Conservation (phyloP, 176 grass and related monocot species). For the Thalia dealbata region DNA sequence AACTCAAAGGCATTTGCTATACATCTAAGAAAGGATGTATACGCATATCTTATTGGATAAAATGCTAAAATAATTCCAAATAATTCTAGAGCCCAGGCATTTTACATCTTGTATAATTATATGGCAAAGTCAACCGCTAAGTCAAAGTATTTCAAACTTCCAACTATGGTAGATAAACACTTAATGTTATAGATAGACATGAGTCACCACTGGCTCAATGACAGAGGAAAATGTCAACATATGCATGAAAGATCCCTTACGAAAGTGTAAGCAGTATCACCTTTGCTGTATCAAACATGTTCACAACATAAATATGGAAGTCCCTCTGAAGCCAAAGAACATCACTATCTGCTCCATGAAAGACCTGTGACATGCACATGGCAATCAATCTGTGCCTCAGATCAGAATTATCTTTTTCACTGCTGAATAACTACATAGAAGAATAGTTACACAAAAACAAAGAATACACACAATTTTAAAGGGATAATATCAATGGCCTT, state of each 20-base stretch:
- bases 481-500: neutral
- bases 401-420: neutral
- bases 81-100: neutral
- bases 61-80: neutral
- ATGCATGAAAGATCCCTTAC: neutral
- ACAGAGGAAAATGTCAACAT: too few species aligned
- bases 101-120: neutral
- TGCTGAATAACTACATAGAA: neutral
- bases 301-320: slow-evolving; percentile 94
- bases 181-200: too few species aligned
- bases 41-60: too few species aligned
- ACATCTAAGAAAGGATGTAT: too few species aligned
- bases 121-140: too few species aligned
- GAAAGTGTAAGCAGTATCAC: slow-evolving; percentile 21
- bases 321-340: slow-evolving; percentile 96
- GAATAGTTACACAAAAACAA: neutral
- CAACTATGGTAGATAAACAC: too few species aligned
- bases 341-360: slow-evolving; percentile 95
- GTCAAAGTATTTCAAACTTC: too few species aligned
- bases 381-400: neutral
- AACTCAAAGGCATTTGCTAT: too few species aligned
- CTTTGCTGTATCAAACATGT: slow-evolving; percentile 99
- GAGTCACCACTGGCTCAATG: too few species aligned
- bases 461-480: neutral
- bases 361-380: slow-evolving; percentile 36